Conservation (phyloP, 305 asterid genomes). For the Lippia alba region DNA sequence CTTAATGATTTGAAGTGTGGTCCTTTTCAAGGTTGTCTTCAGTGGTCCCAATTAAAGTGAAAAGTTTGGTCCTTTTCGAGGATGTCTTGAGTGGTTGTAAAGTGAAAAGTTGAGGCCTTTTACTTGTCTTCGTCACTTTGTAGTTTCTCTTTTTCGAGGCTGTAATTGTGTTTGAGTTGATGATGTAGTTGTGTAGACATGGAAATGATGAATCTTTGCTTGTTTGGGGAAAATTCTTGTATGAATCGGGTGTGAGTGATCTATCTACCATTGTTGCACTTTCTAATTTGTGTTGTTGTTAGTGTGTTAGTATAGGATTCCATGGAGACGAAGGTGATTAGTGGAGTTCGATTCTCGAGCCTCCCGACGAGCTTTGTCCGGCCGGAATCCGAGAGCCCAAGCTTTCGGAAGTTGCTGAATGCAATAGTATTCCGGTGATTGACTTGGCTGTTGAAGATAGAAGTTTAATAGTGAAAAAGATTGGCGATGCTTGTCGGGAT, state of each 20-base stretch:
- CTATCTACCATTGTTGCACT: no score
- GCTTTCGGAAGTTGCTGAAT: constrained; percentile 48
- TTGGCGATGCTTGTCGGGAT: constrained; percentile 56
- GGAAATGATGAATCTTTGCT: no score
- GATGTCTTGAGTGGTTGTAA: background rate
- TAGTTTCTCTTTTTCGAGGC: background rate
- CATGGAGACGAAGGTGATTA: constrained; percentile 56
- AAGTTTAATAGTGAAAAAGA: constrained; percentile 36
- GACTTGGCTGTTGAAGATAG: constrained; percentile 48
- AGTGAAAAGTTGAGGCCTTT: background rate
- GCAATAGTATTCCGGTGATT: constrained; percentile 57
- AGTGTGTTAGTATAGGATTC: background rate
- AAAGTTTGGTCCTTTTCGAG: background rate
- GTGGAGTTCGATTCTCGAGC: constrained; percentile 51
- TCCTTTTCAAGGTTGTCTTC: no score
- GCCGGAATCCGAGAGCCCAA: constrained; percentile 61
- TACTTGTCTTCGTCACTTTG: background rate
- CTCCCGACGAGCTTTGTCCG: constrained; percentile 68
- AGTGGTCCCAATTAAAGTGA: no score
- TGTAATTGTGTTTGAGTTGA: no score
- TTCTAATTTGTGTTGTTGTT: no score
- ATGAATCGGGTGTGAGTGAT: no score
- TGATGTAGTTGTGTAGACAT: no score
- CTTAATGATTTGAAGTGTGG: no score
- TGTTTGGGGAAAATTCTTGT: no score